Evolutionary conservation across 352 stramenopile genomes (phyloP).

Genomic region (Globisporangium camurandrum): DNA sequence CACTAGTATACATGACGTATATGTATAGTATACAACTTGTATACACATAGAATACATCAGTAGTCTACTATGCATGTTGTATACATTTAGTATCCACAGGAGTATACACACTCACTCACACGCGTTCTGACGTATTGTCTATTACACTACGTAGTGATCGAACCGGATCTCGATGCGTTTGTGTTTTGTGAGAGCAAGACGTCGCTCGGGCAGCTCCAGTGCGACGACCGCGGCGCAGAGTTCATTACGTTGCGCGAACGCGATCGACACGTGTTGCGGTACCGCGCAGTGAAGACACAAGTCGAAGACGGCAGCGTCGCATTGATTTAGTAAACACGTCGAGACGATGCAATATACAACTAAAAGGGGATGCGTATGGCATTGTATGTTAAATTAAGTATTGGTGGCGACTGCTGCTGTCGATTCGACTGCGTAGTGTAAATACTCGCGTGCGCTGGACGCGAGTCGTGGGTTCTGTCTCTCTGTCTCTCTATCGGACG

Average conservation of each 20-base stretch:
- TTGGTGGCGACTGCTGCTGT: too few relatives aligned
- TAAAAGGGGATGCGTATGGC: too few relatives aligned
- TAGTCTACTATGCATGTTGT: too few relatives aligned
- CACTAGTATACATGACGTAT: background rate
- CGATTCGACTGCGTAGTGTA: too few relatives aligned
- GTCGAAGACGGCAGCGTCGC: conserved; percentile 49
- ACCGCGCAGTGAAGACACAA: conserved; percentile 45
- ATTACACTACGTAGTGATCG: conserved; percentile 21
- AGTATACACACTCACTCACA: too few relatives aligned
- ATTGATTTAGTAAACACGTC: conserved; percentile 21
- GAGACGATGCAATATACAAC: too few relatives aligned
- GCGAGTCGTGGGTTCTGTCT: background rate
- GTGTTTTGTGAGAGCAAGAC: conserved; percentile 75
- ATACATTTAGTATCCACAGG: too few relatives aligned
- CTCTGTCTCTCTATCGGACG: too few relatives aligned
- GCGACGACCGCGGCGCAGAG: conserved; percentile 62
- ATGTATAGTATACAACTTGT: background rate
- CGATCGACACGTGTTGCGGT: conserved; percentile 72
- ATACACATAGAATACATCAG: too few relatives aligned
- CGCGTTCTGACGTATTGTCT: too few relatives aligned
- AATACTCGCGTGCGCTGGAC: too few relatives aligned
- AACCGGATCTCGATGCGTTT: conserved; percentile 72
- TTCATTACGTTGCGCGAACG: conserved; percentile 46
- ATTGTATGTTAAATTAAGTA: too few relatives aligned
- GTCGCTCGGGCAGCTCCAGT: conserved; percentile 47